Conservation (phyloP, 2,329 filamentous ascomycete genomes). For the Acrodontium crateriforme region DNA sequence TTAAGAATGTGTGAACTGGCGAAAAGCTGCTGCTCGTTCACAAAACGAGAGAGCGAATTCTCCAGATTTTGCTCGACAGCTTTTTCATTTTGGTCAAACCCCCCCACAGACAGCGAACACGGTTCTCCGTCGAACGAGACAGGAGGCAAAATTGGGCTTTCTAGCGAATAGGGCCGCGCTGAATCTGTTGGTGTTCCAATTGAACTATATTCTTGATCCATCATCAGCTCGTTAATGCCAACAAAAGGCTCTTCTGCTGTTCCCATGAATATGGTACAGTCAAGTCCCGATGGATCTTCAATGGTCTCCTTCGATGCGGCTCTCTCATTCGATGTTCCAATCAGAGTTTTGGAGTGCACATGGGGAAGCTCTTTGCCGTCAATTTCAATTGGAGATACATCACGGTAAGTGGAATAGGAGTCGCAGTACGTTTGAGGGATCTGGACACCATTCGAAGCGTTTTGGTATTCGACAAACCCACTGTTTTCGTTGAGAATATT, state of each 20-base stretch:
- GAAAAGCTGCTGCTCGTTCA: no score
- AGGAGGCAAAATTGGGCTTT: no score
- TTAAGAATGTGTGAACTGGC: no score
- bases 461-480: constrained; percentile 2
- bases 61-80: no score
- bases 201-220: no score
- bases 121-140: no score
- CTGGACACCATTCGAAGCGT: constrained; percentile 1
- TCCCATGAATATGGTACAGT: constrained; percentile 8
- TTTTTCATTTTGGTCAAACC: no score
- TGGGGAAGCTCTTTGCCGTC: constrained; percentile 12
- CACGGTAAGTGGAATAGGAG: no score
- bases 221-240: constrained; percentile 11
- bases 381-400: constrained; percentile 10
- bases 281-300: constrained; percentile 3
- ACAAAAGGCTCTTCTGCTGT: constrained; percentile 1
- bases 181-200: no score
- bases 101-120: no score
- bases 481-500: constrained; percentile 10
- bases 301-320: constrained; percentile 4
- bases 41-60: no score
- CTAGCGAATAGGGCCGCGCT: no score
- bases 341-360: constrained; percentile 17
- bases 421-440: not conserved
- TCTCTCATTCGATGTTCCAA: constrained; percentile 11